Evolutionary conservation across 2,329 filamentous ascomycete genomes (phyloP), one percentile per base, ranked within the genome.

Genomic region (Dryadomyces sulphureus): DNA sequence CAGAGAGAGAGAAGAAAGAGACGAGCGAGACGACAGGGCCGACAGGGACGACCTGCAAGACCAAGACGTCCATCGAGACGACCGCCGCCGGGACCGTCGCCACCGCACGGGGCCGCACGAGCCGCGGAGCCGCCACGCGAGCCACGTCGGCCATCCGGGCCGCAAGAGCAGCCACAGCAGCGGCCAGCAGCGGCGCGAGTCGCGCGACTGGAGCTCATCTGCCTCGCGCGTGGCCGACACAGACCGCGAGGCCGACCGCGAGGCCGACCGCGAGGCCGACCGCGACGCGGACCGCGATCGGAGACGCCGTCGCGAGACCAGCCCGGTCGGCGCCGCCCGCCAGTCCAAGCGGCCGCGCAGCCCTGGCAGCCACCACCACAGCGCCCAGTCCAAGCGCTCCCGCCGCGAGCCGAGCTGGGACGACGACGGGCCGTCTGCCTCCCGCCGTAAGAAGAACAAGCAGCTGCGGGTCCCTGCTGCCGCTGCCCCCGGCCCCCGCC

Each of bases 141-240:
- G 8, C 12, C 38, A 27, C n/a, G n/a, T n/a, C n/a, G n/a, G n/a
- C n/a, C n/a, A n/a, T n/a, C n/a, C n/a, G n/a, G n/a, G n/a, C n/a
- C n/a, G 27, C 27, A 32, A 32, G 9, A 32, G 27, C 12, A n/a
- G 6, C 34, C 11, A 16, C 25, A 42, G 16, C 22, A 38, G 34
- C 43, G 39, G 51, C 52, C 32, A 55, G 53, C 49, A 25, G 14
- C 45, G 43, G n/a, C 41, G 42, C 30, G 60, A 47, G 53, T 51
- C 46, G 60, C 55, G 42, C 36, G 56, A 47, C 51, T 57, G 52
- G 56, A 59, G 51, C 59, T 59, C 45, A 59, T n/a, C n/a, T n/a
- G n/a, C n/a, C n/a, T n/a, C n/a, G n/a, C n/a, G n/a, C n/a, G n/a
- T n/a, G n/a, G n/a, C n/a, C n/a, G n/a, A n/a, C n/a, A n/a, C n/a